These are phyloP conservation scores for Artomyces pyxidatus DNA, from an alignment of 768 basidiomycete species.

Conservation along the genomic window DNA sequence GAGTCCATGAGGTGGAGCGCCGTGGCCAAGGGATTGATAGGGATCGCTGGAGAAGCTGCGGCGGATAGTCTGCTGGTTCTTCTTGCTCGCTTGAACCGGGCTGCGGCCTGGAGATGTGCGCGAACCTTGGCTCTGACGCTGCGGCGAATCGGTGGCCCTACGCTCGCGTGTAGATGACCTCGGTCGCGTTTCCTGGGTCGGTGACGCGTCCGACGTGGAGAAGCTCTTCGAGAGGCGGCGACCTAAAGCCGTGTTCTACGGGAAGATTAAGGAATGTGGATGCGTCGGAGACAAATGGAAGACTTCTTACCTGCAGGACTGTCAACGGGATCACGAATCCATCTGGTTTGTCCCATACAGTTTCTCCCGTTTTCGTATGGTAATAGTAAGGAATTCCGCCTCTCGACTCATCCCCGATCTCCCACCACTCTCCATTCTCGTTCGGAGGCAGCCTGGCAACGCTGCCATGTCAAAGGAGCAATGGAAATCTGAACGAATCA, in stretches of 20 bases:
- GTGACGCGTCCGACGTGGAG: slow-evolving; percentile 18
- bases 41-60: slow-evolving; percentile 11
- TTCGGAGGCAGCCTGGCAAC: slow-evolving; percentile 65
- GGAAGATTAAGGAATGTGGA: slow-evolving; percentile 9
- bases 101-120: not conserved
- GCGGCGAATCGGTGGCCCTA: not conserved
- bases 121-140: not conserved
- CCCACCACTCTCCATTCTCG: slow-evolving; percentile 93
- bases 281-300: not conserved
- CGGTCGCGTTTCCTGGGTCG: slow-evolving; percentile 7
- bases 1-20: slow-evolving; percentile 2
- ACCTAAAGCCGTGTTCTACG: slow-evolving; percentile 63
- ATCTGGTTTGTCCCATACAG: slow-evolving; percentile 86
- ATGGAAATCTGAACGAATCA: slow-evolving; percentile 14
- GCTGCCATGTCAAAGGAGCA: slow-evolving; percentile 3
- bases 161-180: slow-evolving; percentile 3
- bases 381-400: slow-evolving; percentile 89
- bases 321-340: slow-evolving; percentile 89
- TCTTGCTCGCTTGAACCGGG: not conserved
- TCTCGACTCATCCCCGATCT: slow-evolving; percentile 75
- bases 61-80: slow-evolving; percentile 6
- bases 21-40: not conserved
- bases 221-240: slow-evolving; percentile 48
- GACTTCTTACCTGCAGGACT: slow-evolving; percentile 61
- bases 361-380: slow-evolving; percentile 85